Percentiles rank a stretch among this genome's conserved stretches.
phyloP scores from a whole-genome alignment of 2,329 filamentous ascomycete genomes.

The Colletotrichum gigasporum region DNA sequence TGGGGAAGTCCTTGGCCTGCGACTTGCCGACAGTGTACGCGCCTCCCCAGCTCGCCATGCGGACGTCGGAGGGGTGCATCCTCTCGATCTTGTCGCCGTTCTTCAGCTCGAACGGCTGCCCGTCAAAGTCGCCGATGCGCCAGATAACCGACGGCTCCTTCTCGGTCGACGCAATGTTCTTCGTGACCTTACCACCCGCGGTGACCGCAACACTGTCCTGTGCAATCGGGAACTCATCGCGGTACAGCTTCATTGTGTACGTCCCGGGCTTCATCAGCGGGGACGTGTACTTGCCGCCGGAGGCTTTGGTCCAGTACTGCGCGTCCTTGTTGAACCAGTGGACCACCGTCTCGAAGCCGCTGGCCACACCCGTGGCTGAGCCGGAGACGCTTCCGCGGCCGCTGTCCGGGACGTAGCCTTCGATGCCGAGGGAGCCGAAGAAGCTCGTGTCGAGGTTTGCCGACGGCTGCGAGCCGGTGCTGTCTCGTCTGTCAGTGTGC shows the following conservation, averaged over 20 bases:
- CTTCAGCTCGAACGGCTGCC: slow-evolving; percentile 62
- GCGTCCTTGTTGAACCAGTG: slow-evolving; percentile 66
- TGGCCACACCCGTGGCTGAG: slow-evolving; percentile 60
- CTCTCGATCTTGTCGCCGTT: slow-evolving; percentile 67
- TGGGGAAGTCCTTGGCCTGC: slow-evolving; percentile 58
- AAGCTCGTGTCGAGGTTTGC: slow-evolving; percentile 61
- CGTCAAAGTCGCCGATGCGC: slow-evolving; percentile 67
- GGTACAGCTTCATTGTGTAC: slow-evolving; percentile 69
- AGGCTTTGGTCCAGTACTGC: slow-evolving; percentile 67
- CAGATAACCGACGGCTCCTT: slow-evolving; percentile 56
- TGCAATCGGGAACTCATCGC: slow-evolving; percentile 62
- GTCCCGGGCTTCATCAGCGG: slow-evolving; percentile 68
- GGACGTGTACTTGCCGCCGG: slow-evolving; percentile 59
- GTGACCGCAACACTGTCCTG: slow-evolving; percentile 54
- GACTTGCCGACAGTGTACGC: slow-evolving; percentile 63
- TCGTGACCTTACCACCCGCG: slow-evolving; percentile 55
- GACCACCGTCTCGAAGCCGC: slow-evolving; percentile 59
- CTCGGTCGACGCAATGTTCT: slow-evolving; percentile 55
- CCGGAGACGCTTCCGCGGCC: slow-evolving; percentile 63
- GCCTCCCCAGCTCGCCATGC: slow-evolving; percentile 62
- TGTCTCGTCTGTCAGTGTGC: neutral
- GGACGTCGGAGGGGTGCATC: slow-evolving; percentile 65
- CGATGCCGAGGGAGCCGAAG: slow-evolving; percentile 61
- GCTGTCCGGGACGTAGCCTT: slow-evolving; percentile 59
- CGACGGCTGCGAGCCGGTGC: slow-evolving; percentile 55